Evolutionary conservation across 164 flowering plant genomes (phyloP).

Genomic region (Kalanchoe fedtschenkoi): DNA sequence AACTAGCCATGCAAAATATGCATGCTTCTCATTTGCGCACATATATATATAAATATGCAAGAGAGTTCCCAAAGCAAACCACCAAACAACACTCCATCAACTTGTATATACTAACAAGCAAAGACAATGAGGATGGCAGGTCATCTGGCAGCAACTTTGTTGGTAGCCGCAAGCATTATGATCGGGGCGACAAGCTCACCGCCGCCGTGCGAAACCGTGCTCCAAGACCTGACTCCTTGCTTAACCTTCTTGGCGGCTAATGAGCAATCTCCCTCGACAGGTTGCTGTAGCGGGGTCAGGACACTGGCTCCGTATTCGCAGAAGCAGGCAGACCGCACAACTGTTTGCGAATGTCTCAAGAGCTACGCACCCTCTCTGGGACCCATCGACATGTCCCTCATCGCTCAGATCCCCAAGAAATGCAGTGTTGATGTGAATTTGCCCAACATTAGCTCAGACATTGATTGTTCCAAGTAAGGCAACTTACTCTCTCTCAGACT

Average conservation of each 20-base stretch:
- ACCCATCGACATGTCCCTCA: not conserved
- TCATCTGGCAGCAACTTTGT: not conserved
- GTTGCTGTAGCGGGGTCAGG: slow-evolving; percentile 6
- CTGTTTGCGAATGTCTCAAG: slow-evolving; percentile 5
- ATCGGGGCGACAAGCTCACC: not conserved
- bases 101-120: not conserved
- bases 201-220: not conserved
- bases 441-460: not conserved
- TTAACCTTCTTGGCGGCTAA: not conserved
- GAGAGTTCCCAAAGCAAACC: not conserved
- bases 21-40: not conserved
- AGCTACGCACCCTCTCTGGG: not conserved
- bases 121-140: not conserved
- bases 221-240: slow-evolving; percentile 2
- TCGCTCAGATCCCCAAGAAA: slow-evolving; percentile 2
- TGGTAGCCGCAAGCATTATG: not conserved
- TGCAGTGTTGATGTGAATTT: slow-evolving; percentile 2
- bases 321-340: not conserved
- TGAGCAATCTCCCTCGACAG: not conserved
- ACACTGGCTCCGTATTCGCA: not conserved
- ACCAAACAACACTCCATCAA: not conserved
- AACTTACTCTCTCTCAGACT: not conserved
- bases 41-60: too few relatives aligned
- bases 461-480: slow-evolving; percentile 8
- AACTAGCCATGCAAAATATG: not conserved